Conservation (phyloP, 192 early-diverging fungal genomes). For the Thoreauomyces humboldtii region DNA sequence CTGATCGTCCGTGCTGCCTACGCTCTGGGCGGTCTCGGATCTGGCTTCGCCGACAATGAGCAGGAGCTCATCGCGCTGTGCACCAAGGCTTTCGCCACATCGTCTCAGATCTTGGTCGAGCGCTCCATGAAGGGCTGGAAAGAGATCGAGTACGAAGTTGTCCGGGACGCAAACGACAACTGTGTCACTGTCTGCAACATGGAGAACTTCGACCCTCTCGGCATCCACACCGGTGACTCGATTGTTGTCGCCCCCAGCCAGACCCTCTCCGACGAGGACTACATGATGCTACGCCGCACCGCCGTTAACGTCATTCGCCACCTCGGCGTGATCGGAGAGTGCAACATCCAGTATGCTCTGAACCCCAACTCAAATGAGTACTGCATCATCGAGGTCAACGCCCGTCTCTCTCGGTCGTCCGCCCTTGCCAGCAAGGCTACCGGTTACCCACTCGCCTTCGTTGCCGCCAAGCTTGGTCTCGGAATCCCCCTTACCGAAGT, state of each 20-base stretch:
- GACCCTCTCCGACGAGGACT: slow-evolving; percentile 95
- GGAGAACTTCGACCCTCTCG: slow-evolving; percentile 99
- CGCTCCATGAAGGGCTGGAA: slow-evolving; percentile 99
- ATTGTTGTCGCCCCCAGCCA: slow-evolving; percentile 97
- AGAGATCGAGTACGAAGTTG: slow-evolving; percentile 99
- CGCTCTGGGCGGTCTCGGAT: slow-evolving; percentile 94
- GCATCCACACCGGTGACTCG: slow-evolving; percentile 98
- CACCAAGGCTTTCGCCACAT: slow-evolving; percentile 83
- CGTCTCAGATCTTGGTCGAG: slow-evolving; percentile 93
- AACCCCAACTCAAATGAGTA: slow-evolving; percentile 87
- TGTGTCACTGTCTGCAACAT: slow-evolving; percentile 99
- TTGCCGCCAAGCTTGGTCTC: slow-evolving; percentile 96
- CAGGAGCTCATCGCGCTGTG: slow-evolving; percentile 76
- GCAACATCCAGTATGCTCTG: slow-evolving; percentile 96
- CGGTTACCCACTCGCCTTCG: slow-evolving; percentile 96
- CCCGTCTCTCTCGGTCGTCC: slow-evolving; percentile 76
- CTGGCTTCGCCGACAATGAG: slow-evolving; percentile 94
- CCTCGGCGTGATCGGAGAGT: slow-evolving; percentile 95
- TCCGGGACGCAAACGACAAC: slow-evolving; percentile 94
- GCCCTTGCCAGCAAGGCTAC: slow-evolving; percentile 98
- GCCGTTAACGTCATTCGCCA: slow-evolving; percentile 96
- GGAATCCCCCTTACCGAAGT: slow-evolving; percentile 83
- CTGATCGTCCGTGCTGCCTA: slow-evolving; percentile 96
- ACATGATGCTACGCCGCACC: slow-evolving; percentile 91
- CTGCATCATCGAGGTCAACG: slow-evolving; percentile 96